Evolutionary conservation across 2,329 filamentous ascomycete genomes (phyloP), one percentile per base, ranked within the genome.

Genomic region (Microdochium trichocladiopsis): DNA sequence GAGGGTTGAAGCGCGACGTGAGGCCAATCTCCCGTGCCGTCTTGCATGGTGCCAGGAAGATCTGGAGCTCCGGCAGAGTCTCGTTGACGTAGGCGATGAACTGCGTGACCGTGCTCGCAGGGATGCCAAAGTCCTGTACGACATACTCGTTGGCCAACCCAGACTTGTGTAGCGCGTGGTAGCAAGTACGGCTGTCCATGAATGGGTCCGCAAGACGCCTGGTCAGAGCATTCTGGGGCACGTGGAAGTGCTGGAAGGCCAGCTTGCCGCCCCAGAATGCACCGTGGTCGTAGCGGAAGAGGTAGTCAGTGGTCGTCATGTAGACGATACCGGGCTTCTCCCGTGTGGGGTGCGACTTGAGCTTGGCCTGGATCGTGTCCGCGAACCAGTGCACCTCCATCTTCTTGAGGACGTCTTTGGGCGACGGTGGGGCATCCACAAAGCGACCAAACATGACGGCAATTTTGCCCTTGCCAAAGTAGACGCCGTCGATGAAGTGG

Each of bases 401-500:
- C 60, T 60, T 66, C 58, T 58, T 60, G 51, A 57, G 58, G 22
- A 66, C 60, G 55, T 76, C 63, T 9, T 73, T 76, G 55, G 80
- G 77, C 25, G 82, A 64, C 54, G 62, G 63, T 0, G 61, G 57
- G 1, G 61, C 55, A 48, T 80, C 64, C 1, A 70, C 68, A 49
- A 81, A 66, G 33, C 69, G 69, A 2, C 78, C 79, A 11, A 72
- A 70, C 65, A 80, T 77, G 53, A 83, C 66, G 3, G 77, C 72
- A 4, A 78, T 77, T 16, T 66, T 66, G 41, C 68, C 64, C 48
- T 66, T 65, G 3, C 72, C 68, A 60, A 74, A 82, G 51, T 80
- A 66, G 43, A 82, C 81, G 6, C 77, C 80, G 52, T 83, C 82
- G 25, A 85, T 70, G 58, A 80, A 84, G 53, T 82, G 78, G 25